Percentiles rank a stretch among this genome's conserved stretches.
These are phyloP conservation scores for Tricholomella constricta DNA, from an alignment of 768 basidiomycete genomes.

Conservation along the genomic window DNA sequence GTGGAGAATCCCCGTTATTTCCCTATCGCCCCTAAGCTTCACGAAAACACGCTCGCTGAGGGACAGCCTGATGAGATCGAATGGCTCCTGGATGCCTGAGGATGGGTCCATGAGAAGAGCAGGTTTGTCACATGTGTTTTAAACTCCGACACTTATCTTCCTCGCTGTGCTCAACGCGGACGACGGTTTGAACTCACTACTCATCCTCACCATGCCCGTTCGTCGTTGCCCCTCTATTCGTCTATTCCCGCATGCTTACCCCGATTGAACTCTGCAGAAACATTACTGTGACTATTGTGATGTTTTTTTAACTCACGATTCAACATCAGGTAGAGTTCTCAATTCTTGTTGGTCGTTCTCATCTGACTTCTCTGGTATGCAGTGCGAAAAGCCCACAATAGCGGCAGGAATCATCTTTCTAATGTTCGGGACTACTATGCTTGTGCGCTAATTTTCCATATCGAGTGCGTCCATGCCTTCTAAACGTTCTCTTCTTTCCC, in stretches of 20 bases:
- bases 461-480: neutral
- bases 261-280: constrained; percentile 53
- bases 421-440: constrained; percentile 99
- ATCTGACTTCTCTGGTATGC: constrained; percentile 19
- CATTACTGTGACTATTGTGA: constrained; percentile 95
- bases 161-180: constrained; percentile 18
- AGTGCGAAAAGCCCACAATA: constrained; percentile 99
- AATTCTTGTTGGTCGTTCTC: neutral
- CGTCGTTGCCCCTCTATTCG: constrained; percentile 24
- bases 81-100: constrained; percentile 88
- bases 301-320: constrained; percentile 93
- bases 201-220: constrained; percentile 62
- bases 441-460: constrained; percentile 48
- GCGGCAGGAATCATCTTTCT: constrained; percentile 92
- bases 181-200: constrained; percentile 3
- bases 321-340: constrained; percentile 71
- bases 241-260: neutral
- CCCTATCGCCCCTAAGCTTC: constrained; percentile 93
- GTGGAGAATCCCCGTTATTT: constrained; percentile 89
- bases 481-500: constrained; percentile 14
- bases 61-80: constrained; percentile 95
- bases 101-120: constrained; percentile 63
- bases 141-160: constrained; percentile 28
- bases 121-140: constrained; percentile 28
- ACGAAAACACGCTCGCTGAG: constrained; percentile 98